phyloP scores from a whole-genome alignment of 2,329 filamentous ascomycete genomes.

The Calonectria multiphialidica region DNA sequence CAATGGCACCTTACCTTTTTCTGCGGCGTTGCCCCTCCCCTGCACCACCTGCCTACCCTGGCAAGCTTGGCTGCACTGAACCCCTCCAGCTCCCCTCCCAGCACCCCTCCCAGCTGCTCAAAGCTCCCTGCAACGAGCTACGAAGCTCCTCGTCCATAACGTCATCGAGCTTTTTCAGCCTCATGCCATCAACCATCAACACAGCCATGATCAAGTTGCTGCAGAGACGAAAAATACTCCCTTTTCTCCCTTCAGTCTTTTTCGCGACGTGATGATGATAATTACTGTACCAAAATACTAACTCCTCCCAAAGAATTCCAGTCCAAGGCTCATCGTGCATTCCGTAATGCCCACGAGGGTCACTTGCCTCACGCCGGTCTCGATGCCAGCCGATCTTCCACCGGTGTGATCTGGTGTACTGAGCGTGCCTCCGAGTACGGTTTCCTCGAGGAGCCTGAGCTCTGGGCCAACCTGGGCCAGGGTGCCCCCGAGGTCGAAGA shows the following conservation, averaged over 20 bases:
- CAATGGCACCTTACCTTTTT: slow-evolving; percentile 25
- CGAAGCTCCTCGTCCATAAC: slow-evolving; percentile 31
- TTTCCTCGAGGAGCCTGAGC: slow-evolving; percentile 82
- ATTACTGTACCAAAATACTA: slow-evolving; percentile 28
- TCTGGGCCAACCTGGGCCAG: slow-evolving; percentile 95
- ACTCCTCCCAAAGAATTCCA: slow-evolving; percentile 71
- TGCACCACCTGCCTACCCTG: slow-evolving; percentile 28
- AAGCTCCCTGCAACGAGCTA: slow-evolving; percentile 25
- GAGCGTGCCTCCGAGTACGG: slow-evolving; percentile 91
- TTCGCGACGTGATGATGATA: background rate
- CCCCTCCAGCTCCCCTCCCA: slow-evolving; percentile 29
- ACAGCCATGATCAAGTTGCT: background rate
- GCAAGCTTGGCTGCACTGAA: slow-evolving; percentile 31
- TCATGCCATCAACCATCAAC: slow-evolving; percentile 3
- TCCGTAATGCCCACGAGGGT: slow-evolving; percentile 90
- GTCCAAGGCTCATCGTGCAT: slow-evolving; percentile 89
- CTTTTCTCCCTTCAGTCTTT: background rate
- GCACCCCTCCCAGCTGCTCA: slow-evolving; percentile 1
- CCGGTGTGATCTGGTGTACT: slow-evolving; percentile 94
- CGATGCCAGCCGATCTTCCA: slow-evolving; percentile 88
- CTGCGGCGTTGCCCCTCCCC: slow-evolving; percentile 26
- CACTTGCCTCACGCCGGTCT: slow-evolving; percentile 92
- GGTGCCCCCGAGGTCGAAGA: slow-evolving; percentile 95
- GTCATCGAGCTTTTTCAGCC: slow-evolving; percentile 28
- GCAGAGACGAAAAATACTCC: background rate